phyloP scores from a whole-genome alignment of 164 flowering plant species.

The Vitis labrusca region DNA sequence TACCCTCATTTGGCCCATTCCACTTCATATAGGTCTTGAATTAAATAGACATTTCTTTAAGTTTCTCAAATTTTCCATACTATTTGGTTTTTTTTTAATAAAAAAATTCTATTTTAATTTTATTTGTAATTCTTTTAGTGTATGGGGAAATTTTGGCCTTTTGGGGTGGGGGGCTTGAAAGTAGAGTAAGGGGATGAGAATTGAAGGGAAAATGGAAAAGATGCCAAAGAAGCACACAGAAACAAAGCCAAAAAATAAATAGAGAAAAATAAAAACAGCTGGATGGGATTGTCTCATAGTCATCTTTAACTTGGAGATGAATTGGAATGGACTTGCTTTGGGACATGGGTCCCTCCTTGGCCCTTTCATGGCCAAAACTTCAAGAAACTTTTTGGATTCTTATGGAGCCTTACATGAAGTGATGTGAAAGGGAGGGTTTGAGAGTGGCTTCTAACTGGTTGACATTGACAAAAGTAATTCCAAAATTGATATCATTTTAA shows the following conservation, averaged over 20 bases:
- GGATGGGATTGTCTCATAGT: constrained; percentile 19
- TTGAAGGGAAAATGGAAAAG: background rate
- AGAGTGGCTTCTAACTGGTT: background rate
- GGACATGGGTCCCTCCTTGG: constrained; percentile 8
- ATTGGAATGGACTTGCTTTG: constrained; percentile 12
- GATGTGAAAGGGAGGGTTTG: background rate
- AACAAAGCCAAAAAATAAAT: too few relatives aligned
- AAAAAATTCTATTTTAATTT: too few relatives aligned
- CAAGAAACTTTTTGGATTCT: constrained; percentile 21
- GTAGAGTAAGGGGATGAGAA: background rate
- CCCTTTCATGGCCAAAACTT: constrained; percentile 11
- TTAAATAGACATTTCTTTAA: too few relatives aligned
- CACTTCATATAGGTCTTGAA: too few relatives aligned
- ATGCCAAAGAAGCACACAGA: too few relatives aligned
- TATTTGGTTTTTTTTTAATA: too few relatives aligned
- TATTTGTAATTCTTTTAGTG: too few relatives aligned
- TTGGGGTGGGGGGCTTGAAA: background rate
- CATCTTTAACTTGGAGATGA: background rate
- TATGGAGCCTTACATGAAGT: background rate
- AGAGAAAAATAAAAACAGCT: constrained; percentile 7
- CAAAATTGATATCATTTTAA: too few relatives aligned
- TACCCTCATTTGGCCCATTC: too few relatives aligned
- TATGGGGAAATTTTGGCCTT: too few relatives aligned
- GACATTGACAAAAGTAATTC: constrained; percentile 4
- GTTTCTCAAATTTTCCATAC: background rate